A percentile compares a stretch with the other conserved stretches of the same genome.
phyloP scores from a whole-genome alignment of 352 stramenopile species.

The Pseudoperonospora humuli region DNA sequence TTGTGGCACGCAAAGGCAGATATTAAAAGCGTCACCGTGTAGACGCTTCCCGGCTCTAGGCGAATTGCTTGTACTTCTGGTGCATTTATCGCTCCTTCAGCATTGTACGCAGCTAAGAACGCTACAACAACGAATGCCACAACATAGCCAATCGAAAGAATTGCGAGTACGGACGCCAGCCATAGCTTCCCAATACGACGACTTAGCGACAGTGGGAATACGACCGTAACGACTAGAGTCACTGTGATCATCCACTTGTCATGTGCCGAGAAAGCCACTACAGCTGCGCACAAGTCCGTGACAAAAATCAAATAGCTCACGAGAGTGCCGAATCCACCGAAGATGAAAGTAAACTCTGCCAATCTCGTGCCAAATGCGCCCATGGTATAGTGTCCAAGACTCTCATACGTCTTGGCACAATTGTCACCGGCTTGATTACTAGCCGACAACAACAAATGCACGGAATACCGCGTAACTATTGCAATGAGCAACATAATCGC shows the following conservation, averaged over 20 bases:
- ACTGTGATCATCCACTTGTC: slow-evolving; percentile 59
- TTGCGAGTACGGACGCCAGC: slow-evolving; percentile 48
- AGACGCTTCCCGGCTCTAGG: slow-evolving; percentile 52
- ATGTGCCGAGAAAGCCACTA: slow-evolving; percentile 24
- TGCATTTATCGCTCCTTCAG: slow-evolving; percentile 1
- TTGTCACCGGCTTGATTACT: slow-evolving; percentile 52
- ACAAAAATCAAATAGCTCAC: slow-evolving; percentile 81
- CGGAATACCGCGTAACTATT: slow-evolving; percentile 70
- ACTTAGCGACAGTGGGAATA: slow-evolving; percentile 55
- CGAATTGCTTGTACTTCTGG: slow-evolving; percentile 33
- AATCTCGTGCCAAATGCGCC: slow-evolving; percentile 44
- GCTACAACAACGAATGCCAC: slow-evolving; percentile 52
- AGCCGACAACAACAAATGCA: slow-evolving; percentile 51
- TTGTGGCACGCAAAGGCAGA: slow-evolving; percentile 73
- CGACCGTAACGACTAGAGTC: slow-evolving; percentile 19
- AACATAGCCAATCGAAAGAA: slow-evolving; percentile 63
- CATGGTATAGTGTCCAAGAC: slow-evolving; percentile 66
- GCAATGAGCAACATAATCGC: slow-evolving; percentile 60
- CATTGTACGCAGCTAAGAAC: slow-evolving; percentile 25
- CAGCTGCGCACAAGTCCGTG: slow-evolving; percentile 55
- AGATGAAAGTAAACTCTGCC: slow-evolving; percentile 80
- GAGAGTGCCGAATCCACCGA: slow-evolving; percentile 72
- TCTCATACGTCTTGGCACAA: slow-evolving; percentile 71
- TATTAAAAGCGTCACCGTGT: slow-evolving; percentile 71
- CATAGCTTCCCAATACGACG: slow-evolving; percentile 55